Percentiles rank a stretch among this genome's conserved stretches.
phyloP scores from a whole-genome alignment of 2,329 filamentous ascomycete species.

The Trichoderma gracile region DNA sequence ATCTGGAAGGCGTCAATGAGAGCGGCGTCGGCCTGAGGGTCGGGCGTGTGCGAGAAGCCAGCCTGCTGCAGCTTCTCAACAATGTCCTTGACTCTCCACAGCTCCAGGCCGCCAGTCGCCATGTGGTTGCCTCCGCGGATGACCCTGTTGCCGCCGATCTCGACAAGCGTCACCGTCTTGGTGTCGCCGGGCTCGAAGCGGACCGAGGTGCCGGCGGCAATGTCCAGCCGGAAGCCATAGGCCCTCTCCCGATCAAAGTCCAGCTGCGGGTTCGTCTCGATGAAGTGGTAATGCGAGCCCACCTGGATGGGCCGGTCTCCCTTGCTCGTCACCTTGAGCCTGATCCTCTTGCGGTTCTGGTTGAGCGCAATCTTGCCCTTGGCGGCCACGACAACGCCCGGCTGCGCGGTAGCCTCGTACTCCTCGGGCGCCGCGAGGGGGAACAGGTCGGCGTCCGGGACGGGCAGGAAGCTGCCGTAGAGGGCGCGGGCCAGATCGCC shows the following conservation, averaged over 20 bases:
- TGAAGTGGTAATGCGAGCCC: constrained; percentile 94
- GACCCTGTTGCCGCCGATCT: constrained; percentile 77
- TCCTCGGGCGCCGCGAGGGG: constrained; percentile 62
- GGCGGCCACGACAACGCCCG: constrained; percentile 75
- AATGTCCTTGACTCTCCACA: constrained; percentile 64
- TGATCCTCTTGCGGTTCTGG: constrained; percentile 70
- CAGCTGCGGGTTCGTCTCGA: constrained; percentile 89
- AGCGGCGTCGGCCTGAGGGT: constrained; percentile 57
- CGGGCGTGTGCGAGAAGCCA: constrained; percentile 76
- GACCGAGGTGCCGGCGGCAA: constrained; percentile 86
- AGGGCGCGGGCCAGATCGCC: constrained; percentile 83
- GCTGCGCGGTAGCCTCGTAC: constrained; percentile 68
- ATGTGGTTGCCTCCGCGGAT: constrained; percentile 84
- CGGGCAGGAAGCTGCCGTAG: constrained; percentile 86
- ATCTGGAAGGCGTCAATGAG: constrained; percentile 66
- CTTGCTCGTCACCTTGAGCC: constrained; percentile 75
- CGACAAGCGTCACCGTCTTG: constrained; percentile 85
- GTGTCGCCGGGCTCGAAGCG: constrained; percentile 92
- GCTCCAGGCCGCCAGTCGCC: constrained; percentile 71
- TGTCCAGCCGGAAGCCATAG: constrained; percentile 85
- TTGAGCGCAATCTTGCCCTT: constrained; percentile 71
- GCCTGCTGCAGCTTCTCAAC: constrained; percentile 65
- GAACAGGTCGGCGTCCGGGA: constrained; percentile 70
- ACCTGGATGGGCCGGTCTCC: constrained; percentile 91
- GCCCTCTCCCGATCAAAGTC: constrained; percentile 81